Base-by-base conservation (phyloP, 331 rosid genomes). In the Saraca asoca region DNA sequence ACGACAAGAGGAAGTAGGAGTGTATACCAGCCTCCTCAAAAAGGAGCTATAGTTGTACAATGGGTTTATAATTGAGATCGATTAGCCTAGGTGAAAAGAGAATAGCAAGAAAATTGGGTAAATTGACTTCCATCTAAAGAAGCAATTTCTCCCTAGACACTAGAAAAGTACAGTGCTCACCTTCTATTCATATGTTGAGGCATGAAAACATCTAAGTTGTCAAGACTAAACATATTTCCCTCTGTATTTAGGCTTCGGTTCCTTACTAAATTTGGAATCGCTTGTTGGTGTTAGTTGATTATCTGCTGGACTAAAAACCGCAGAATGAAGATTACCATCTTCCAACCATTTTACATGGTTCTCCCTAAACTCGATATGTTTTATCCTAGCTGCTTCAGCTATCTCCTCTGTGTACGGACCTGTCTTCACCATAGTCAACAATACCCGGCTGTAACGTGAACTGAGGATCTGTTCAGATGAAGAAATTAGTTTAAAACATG, bases 261-360 rank as follows among this genome's bases (percentile, higher is more conserved):
- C 98, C 81, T 78, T 85, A 24, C 44, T 54, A 18, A 34, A 38
- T 73, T 81, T 92, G 12, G 66, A 72, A 51, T 85, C 90, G 38
- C 61, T 75, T 0, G 74, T 68, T 7, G 65, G 82, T 0, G 54
- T 62, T 56, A 74, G 42, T 4, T 63, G 87, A 48, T 80, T 37
- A 79, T 82, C 85, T 3, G 56, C 65, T 0, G 95, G 89, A 68
- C 88, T 87, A 53, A 92, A 85, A 79, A 92, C 90, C 13, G 88
- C 95, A 68, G 98, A 85, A 76, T 89, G 98, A 75, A 92, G 98
- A 76, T 92, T 92, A 66, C 98, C 98, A n/a, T 92, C 95, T 72
- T 87, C 90, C 71, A 89, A 75, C 96, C 98, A 92, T 75, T 87
- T 92, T 5, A 87, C 44, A 77, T 93, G 98, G 83, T 93, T 93